phyloP scores from a whole-genome alignment of 345 rosid species.

The Alliaria petiolata region DNA sequence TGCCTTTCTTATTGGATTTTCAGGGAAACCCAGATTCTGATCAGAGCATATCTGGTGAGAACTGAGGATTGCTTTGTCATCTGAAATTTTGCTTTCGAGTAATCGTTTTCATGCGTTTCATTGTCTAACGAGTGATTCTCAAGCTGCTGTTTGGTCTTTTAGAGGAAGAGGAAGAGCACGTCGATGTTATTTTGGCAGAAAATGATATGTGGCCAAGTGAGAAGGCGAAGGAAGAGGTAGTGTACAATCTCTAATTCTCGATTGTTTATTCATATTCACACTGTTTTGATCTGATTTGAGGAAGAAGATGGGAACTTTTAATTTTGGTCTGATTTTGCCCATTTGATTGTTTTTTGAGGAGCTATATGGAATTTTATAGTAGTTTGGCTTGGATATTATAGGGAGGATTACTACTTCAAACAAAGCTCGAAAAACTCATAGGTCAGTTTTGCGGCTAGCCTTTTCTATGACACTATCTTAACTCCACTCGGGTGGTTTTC shows the following conservation, averaged over 20 bases:
- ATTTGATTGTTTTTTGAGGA: background rate
- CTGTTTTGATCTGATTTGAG: too few species aligned
- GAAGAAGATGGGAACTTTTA: too few species aligned
- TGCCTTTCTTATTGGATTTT: background rate
- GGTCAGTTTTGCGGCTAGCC: constrained; percentile 26
- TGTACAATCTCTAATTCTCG: background rate
- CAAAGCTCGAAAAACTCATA: constrained; percentile 59
- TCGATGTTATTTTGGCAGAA: constrained; percentile 30
- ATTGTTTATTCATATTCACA: too few species aligned
- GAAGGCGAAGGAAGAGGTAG: constrained; percentile 38
- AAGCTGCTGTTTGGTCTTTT: background rate
- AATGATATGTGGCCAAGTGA: constrained; percentile 39
- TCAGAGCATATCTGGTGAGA: constrained; percentile 66
- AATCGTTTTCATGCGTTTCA: background rate
- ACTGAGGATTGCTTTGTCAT: constrained; percentile 21
- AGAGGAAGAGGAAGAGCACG: constrained; percentile 57
- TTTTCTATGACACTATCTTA: background rate
- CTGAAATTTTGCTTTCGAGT: background rate
- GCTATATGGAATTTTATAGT: too few species aligned
- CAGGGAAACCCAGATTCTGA: constrained; percentile 58
- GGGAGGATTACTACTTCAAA: constrained; percentile 62
- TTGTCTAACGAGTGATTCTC: background rate
- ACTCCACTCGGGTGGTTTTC: too few species aligned
- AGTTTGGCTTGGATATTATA: constrained; percentile 4
- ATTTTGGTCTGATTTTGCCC: too few species aligned